phyloP scores from a whole-genome alignment of 306 rosid genomes.

The Hippophae rhamnoides region DNA sequence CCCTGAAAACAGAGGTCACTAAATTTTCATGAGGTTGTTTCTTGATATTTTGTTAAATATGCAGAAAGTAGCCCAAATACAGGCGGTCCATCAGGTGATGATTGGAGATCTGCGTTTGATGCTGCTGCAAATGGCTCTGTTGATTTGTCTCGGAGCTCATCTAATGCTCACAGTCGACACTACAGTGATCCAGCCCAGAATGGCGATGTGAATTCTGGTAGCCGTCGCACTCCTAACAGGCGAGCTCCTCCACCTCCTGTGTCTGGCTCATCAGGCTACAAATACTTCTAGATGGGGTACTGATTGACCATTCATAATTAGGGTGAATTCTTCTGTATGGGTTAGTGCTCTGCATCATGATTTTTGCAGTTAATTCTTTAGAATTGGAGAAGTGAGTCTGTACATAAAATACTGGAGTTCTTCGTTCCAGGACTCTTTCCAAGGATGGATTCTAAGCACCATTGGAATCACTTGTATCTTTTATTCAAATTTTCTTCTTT shows the following conservation, averaged over 20 bases:
- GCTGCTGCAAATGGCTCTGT: conserved; percentile 71
- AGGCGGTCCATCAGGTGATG: conserved; percentile 58
- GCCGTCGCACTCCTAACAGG: conserved; percentile 85
- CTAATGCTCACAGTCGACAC: conserved; percentile 75
- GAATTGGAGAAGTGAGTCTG: conserved; percentile 49
- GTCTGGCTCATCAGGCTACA: conserved; percentile 67
- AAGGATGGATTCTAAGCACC: no score
- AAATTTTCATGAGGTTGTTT: not conserved
- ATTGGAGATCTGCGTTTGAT: conserved; percentile 92
- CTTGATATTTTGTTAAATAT: conserved; percentile 5
- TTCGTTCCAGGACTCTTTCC: conserved; percentile 30
- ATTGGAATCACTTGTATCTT: no score
- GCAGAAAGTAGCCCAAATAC: conserved; percentile 87
- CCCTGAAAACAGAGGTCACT: no score
- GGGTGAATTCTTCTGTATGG: conserved; percentile 53
- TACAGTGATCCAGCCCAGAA: conserved; percentile 69
- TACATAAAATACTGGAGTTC: conserved; percentile 36
- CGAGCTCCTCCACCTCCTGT: conserved; percentile 75
- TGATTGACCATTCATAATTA: conserved; percentile 29
- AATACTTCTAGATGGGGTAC: conserved; percentile 35
- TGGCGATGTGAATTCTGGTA: conserved; percentile 66
- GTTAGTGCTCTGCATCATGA: conserved; percentile 32
- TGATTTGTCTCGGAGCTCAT: conserved; percentile 46
- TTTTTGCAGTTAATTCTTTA: conserved; percentile 37
- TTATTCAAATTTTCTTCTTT: no score